Evolutionary conservation across 2,329 filamentous ascomycete genomes (phyloP).

Genomic region (Simplicillium aogashimaense): DNA sequence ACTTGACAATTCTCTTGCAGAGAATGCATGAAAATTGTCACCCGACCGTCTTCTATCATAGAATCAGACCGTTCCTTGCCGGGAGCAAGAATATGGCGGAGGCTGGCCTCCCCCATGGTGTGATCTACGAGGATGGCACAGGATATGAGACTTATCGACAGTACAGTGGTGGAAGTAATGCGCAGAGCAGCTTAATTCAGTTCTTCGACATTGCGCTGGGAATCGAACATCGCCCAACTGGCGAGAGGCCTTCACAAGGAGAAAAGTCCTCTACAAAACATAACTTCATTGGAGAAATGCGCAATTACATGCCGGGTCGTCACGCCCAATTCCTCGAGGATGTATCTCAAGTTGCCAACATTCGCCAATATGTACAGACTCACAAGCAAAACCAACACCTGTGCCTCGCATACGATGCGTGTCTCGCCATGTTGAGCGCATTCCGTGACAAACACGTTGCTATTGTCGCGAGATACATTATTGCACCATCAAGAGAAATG

Average conservation of each 20-base stretch:
- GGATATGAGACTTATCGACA: conserved; percentile 63
- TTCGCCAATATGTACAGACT: conserved; percentile 69
- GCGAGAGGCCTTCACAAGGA: conserved; percentile 40
- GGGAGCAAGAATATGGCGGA: conserved; percentile 98
- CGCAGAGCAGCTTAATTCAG: conserved; percentile 92
- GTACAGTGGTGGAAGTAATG: conserved; percentile 90
- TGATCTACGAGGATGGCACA: conserved; percentile 76
- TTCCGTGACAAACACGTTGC: conserved; percentile 93
- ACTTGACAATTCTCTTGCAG: conserved; percentile 67
- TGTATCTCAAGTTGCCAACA: conserved; percentile 71
- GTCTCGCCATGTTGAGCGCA: conserved; percentile 56
- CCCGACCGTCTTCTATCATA: conserved; percentile 88
- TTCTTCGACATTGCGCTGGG: conserved; percentile 93
- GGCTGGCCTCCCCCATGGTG: conserved; percentile 77
- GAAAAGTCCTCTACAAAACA: conserved; percentile 46
- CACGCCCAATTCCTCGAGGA: conserved; percentile 85
- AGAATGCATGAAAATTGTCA: conserved; percentile 96
- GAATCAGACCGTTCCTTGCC: conserved; percentile 90
- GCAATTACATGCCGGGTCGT: conserved; percentile 88
- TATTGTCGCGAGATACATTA: conserved; percentile 92
- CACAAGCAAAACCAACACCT: conserved; percentile 54
- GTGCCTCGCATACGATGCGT: conserved; percentile 79
- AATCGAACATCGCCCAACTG: conserved; percentile 83
- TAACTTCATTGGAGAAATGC: conserved; percentile 97
- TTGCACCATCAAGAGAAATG: conserved; percentile 73